Conservation (phyloP, 371 early-diverging fungal species). For the Rhizomucor pusillus region DNA sequence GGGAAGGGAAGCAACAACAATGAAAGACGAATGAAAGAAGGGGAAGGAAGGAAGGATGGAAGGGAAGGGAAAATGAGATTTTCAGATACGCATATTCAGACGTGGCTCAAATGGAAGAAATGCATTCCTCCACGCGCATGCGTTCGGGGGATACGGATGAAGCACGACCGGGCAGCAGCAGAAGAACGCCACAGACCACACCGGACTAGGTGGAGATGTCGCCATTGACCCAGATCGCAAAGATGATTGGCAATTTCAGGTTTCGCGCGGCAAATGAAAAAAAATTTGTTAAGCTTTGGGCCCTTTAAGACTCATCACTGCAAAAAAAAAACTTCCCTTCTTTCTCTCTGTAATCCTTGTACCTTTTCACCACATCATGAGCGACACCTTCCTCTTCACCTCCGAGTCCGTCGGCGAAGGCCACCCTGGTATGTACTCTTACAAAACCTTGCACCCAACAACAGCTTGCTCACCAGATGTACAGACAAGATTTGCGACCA, state of each 20-base stretch:
- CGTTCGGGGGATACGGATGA: too few relatives aligned
- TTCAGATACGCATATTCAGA: too few relatives aligned
- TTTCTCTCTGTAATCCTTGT: slow-evolving; percentile 2
- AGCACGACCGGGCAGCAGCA: slow-evolving; percentile 4
- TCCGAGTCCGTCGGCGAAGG: slow-evolving; percentile 99
- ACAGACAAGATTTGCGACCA: slow-evolving; percentile 99
- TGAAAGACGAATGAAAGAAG: too few relatives aligned
- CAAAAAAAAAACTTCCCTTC: background rate
- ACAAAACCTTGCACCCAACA: too few relatives aligned
- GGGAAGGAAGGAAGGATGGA: too few relatives aligned
- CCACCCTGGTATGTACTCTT: slow-evolving; percentile 90
- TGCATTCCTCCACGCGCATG: too few relatives aligned
- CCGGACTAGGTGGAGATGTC: slow-evolving; percentile 6
- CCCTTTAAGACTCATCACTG: too few relatives aligned
- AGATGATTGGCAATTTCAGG: slow-evolving; percentile 5
- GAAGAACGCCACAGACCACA: too few relatives aligned
- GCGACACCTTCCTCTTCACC: slow-evolving; percentile 93
- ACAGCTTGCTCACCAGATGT: slow-evolving; percentile 1
- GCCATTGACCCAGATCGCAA: slow-evolving; percentile 1
- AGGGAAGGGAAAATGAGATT: too few relatives aligned
- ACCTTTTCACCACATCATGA: slow-evolving; percentile 7
- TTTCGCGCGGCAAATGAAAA: slow-evolving; percentile 5
- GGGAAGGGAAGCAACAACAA: too few relatives aligned
- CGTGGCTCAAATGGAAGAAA: too few relatives aligned
- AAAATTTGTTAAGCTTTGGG: too few relatives aligned